Conservation (phyloP, 192 early-diverging fungal species). For the Linnemannia schmuckeri region DNA sequence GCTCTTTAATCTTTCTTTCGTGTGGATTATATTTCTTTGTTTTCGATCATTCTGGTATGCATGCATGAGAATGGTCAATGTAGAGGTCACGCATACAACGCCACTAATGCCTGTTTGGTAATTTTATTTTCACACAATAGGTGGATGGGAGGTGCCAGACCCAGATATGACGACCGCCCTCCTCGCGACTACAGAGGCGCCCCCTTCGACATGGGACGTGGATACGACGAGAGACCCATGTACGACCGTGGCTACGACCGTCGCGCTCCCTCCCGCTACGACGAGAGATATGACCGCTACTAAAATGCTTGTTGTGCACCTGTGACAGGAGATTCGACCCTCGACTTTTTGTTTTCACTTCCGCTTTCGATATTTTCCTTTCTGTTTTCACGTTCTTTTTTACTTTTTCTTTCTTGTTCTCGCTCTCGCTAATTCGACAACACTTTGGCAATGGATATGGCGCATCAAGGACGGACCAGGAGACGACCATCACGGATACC, state of each 20-base stretch:
- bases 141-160: constrained; percentile 53
- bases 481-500: not conserved
- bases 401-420: not conserved
- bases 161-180: constrained; percentile 55
- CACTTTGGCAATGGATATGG: not conserved
- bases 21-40: not conserved
- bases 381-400: not conserved
- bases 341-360: constrained; percentile 6
- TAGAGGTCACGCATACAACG: not conserved
- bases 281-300: constrained; percentile 57
- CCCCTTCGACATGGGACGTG: constrained; percentile 37
- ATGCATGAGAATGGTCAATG: not conserved
- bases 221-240: constrained; percentile 49
- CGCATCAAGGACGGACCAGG: not conserved
- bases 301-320: constrained; percentile 7
- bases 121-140: not conserved
- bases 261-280: constrained; percentile 46
- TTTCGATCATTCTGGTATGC: not conserved
- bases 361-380: not conserved
- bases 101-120: not conserved
- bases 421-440: not conserved
- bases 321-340: not conserved
- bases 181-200: constrained; percentile 51
- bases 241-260: constrained; percentile 56
- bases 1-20: constrained; percentile 28